Base-by-base conservation (phyloP, 164 flowering plant species). In the Chimonanthus praecox region DNA sequence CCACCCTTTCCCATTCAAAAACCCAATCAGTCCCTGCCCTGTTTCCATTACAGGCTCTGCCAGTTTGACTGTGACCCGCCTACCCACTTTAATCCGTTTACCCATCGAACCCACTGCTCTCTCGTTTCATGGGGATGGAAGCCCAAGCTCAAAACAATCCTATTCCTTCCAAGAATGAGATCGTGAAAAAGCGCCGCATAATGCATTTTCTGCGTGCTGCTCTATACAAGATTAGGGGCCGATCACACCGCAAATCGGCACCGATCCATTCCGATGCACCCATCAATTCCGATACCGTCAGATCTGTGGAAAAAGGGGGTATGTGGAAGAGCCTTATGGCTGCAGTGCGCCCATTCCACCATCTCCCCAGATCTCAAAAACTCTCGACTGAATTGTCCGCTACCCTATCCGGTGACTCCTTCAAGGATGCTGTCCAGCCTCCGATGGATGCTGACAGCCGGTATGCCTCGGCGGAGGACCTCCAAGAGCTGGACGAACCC, bases 291-390 rank as follows among this genome's bases (percentile, higher is more conserved):
- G 2, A 3, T n/a, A n/a, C 9, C 9, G 5, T 4, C 9, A 20
- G 2, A 15, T 45, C 49, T 0, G 49, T 43, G 16, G 9, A 13
- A 3, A 60, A 49, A 0, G 78, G 74, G 16, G 77, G 80, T 45
- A 2, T 74, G 49, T 84, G 85, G 89, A 83, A 70, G 71, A 79
- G 73, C 18, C 49, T 90, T 0, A 78, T 89, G 66, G 88, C 85
- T 4, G 83, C 88, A 6, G 81, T 88, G 78, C 85, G 90, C 16
- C 89, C 91, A 0, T 67, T 88, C 54, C 89, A 84, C 74, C 70
- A 80, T 43, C 82, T 77, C 72, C 58, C 61, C 75, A 47, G 43
- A 3, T 75, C 74, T 1, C 73, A 43, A 45, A 4, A 4, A 54
- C 16, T 54, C 10, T 9, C n/a, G 5, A 0, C 16, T 18, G 8